Conservation (phyloP, 768 basidiomycete genomes). For the Brasilioporus rufonigricans region DNA sequence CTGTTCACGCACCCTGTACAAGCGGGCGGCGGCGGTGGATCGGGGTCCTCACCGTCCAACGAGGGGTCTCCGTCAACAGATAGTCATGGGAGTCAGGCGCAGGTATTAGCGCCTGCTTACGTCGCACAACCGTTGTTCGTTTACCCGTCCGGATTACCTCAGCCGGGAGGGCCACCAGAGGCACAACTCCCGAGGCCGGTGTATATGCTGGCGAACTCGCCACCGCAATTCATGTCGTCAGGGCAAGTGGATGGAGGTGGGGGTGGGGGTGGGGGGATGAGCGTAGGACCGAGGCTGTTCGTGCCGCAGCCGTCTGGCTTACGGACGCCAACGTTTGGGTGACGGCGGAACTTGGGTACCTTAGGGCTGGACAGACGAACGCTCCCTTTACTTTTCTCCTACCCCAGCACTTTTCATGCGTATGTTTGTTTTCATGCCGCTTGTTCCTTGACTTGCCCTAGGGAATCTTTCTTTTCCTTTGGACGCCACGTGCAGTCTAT, state of each 20-base stretch:
- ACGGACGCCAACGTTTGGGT: slow-evolving; percentile 26
- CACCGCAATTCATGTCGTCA: slow-evolving; percentile 24
- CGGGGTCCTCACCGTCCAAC: slow-evolving; percentile 30
- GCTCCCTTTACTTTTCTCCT: not conserved
- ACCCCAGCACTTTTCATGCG: not conserved
- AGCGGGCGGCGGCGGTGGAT: slow-evolving; percentile 9
- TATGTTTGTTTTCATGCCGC: not conserved
- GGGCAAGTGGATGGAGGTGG: slow-evolving; percentile 14
- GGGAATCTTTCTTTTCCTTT: not conserved
- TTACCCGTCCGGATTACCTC: slow-evolving; percentile 31
- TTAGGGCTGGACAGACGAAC: not conserved
- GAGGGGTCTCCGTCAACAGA: slow-evolving; percentile 30
- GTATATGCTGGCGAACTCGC: slow-evolving; percentile 28
- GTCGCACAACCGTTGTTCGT: slow-evolving; percentile 32
- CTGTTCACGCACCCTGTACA: slow-evolving; percentile 25
- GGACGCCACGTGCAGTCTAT: not conserved
- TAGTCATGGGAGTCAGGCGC: slow-evolving; percentile 32
- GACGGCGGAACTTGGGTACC: not conserved
- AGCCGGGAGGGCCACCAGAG: slow-evolving; percentile 26
- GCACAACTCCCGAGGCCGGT: slow-evolving; percentile 26
- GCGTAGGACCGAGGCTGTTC: slow-evolving; percentile 17
- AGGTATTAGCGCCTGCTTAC: slow-evolving; percentile 25
- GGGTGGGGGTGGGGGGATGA: not conserved
- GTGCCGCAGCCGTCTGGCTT: slow-evolving; percentile 28
- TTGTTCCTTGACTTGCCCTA: not conserved